Percentiles rank a stretch among this genome's conserved stretches.
Conservation (phyloP, 176 grass and related monocot genomes). For the Saccharum spontaneum region DNA sequence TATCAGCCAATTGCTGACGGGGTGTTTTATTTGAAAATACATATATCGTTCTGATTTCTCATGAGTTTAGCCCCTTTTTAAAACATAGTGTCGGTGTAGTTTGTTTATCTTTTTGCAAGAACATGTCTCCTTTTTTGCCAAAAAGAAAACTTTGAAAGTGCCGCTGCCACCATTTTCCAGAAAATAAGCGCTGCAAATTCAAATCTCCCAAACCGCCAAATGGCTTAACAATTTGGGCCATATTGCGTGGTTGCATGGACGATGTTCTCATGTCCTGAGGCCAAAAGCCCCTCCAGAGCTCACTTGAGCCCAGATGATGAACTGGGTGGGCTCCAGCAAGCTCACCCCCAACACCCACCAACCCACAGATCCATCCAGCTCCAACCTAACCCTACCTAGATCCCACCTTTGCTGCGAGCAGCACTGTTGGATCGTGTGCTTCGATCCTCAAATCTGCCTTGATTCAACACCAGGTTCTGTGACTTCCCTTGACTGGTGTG, state of each 20-base stretch:
- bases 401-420: background rate
- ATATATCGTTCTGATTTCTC: background rate
- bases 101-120: background rate
- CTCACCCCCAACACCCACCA: background rate
- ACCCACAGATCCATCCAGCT: conserved; percentile 21
- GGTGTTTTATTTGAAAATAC: background rate
- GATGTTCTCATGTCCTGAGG: background rate
- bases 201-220: background rate
- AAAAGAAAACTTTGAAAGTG: no score
- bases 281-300: background rate
- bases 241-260: background rate
- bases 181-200: background rate
- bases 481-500: background rate
- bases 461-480: background rate
- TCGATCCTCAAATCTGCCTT: background rate
- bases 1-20: background rate
- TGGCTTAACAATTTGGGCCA: background rate
- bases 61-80: background rate
- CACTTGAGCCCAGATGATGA: conserved; percentile 1
- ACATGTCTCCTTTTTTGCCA: background rate
- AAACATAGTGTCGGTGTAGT: background rate
- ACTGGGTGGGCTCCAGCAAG: background rate
- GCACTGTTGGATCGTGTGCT: background rate
- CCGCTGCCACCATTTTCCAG: background rate
- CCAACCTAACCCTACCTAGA: conserved; percentile 27